Evolutionary conservation across 2,329 filamentous ascomycete species (phyloP).

Genomic region (Shiraia bambusicola): DNA sequence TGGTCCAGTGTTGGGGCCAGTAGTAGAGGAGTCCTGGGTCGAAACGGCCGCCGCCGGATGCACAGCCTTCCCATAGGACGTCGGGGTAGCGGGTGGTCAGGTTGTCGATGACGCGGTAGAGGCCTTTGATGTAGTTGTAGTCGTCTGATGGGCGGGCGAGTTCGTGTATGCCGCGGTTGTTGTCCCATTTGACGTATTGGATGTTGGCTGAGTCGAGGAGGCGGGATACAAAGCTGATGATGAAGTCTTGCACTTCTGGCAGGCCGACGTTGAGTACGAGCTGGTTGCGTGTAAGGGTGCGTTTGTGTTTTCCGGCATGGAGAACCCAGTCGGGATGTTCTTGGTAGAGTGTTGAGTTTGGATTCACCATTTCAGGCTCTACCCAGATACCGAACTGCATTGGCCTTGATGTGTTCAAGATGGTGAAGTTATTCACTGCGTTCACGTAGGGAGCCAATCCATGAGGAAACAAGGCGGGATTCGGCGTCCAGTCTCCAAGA

Average conservation of each 20-base stretch:
- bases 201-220: constrained; percentile 58
- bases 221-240: constrained; percentile 58
- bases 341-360: constrained; percentile 61
- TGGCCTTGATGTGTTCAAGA: constrained; percentile 50
- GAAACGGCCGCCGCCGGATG: constrained; percentile 65
- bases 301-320: constrained; percentile 58
- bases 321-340: constrained; percentile 66
- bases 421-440: constrained; percentile 53
- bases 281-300: constrained; percentile 59
- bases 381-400: constrained; percentile 67
- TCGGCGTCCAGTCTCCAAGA: constrained; percentile 64
- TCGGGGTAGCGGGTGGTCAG: constrained; percentile 62
- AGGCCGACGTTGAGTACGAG: constrained; percentile 64
- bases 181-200: constrained; percentile 68
- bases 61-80: constrained; percentile 67
- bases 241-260: constrained; percentile 63
- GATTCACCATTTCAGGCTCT: constrained; percentile 69
- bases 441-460: constrained; percentile 57
- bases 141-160: constrained; percentile 55
- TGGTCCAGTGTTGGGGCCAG: constrained; percentile 67
- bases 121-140: constrained; percentile 63
- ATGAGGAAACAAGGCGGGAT: constrained; percentile 60
- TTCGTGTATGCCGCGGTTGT: constrained; percentile 66
- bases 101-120: constrained; percentile 63
- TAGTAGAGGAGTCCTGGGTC: constrained; percentile 65